Evolutionary conservation across 2,329 filamentous ascomycete species (phyloP), one percentile per base, ranked within the genome.

Genomic region (Bisporella sp.): DNA sequence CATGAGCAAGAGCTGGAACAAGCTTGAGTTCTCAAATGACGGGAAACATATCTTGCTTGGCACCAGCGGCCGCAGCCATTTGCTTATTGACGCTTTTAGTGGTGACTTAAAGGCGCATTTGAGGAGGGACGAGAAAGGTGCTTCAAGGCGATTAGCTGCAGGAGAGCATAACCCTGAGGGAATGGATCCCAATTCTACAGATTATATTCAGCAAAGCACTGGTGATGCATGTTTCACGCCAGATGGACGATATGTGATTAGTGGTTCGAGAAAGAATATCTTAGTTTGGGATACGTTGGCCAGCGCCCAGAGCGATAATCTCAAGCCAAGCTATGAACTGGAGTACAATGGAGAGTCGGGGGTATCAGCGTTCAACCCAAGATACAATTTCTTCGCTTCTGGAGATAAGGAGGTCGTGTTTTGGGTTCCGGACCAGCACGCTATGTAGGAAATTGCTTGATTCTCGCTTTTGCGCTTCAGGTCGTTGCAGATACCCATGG

Each of bases 21-120:
- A 87, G 59, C 76, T 99, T 41, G 90, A 96, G 62, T 97, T 99
- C 66, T 93, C 89, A 51, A 99, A 99, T 62, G 93, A 99, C 62
- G 93, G 93, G 13, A 95, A 95, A 64, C 81, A 81, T 53, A 70
- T 99, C 45, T 76, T 99, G 5, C 68, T 99, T 13, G 88, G 87
- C 11, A 97, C 92, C 2, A 88, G 85, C 45, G 89, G 87, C 5
- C 78, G 78, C 47, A 89, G 90, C 0, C 93, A 99, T 68, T 95
- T 93, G 63, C 72, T 99, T 2, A 74, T 99, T n/a, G 93, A 99
- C 65, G 88, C 92, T 1, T 97, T 96, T 65, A 83, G 89, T 41
- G 93, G 92, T 39, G 77, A 76, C 5, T 68, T 97, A 28, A 88
- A 85, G 62, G 84, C 87, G 7, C 90, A 87, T 65, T 75, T 91